These are phyloP conservation scores for Venturia effusa DNA, from an alignment of 2,329 filamentous ascomycete species.

Conservation along the genomic window DNA sequence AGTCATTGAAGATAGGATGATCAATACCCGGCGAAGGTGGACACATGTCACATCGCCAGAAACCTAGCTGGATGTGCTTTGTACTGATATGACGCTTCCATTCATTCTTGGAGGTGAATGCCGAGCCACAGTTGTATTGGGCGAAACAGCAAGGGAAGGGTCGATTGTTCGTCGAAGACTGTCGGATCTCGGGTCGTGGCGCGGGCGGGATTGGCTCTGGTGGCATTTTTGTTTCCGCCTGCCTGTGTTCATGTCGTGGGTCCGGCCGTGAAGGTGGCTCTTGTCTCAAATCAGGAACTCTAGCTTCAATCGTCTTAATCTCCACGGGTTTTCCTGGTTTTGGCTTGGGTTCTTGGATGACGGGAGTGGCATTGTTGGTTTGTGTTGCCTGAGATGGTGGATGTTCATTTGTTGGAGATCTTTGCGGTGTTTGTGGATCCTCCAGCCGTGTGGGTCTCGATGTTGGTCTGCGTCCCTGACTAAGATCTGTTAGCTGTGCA, in stretches of 20 bases:
- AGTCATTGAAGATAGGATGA: conserved; percentile 42
- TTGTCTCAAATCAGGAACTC: neutral
- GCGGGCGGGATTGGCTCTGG: conserved; percentile 3
- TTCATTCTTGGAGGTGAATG: conserved; percentile 78
- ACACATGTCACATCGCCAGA: conserved; percentile 66
- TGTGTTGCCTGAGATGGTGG: neutral
- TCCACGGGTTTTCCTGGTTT: conserved; percentile 1
- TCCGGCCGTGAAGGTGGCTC: neutral
- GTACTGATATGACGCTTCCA: conserved; percentile 85
- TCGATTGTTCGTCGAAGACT: conserved; percentile 20
- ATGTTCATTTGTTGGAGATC: neutral
- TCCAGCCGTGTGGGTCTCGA: neutral
- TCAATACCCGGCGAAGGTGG: conserved; percentile 17
- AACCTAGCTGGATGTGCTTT: conserved; percentile 65
- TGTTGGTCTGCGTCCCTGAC: conserved; percentile 8
- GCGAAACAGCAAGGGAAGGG: conserved; percentile 69
- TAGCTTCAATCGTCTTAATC: conserved; percentile 6
- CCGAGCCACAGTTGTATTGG: conserved; percentile 62
- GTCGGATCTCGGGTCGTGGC: conserved; percentile 1
- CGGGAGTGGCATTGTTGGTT: neutral
- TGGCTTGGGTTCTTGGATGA: conserved; percentile 8
- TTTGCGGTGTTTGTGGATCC: conserved; percentile 4
- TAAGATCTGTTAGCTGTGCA: neutral
- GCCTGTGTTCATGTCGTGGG: neutral
- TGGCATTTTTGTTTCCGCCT: neutral